Conservation (phyloP, 2,329 filamentous ascomycete genomes). For the Colletotrichum spinosum region DNA sequence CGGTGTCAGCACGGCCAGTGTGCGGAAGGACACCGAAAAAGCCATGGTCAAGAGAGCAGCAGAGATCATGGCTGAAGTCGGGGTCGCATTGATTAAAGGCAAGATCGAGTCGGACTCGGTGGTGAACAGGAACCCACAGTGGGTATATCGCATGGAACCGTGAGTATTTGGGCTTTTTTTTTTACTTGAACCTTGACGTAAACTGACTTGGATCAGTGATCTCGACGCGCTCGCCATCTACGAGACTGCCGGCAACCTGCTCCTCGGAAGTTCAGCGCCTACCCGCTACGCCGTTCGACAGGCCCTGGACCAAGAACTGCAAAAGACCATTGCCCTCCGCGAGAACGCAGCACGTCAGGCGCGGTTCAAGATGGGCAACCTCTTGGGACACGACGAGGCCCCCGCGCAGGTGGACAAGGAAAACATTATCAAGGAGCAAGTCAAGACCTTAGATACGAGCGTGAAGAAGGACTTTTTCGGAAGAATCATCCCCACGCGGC, state of each 20-base stretch:
- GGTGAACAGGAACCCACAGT: conserved; percentile 71
- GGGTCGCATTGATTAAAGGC: conserved; percentile 83
- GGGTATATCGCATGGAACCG: conserved; percentile 96
- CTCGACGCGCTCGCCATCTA: conserved; percentile 85
- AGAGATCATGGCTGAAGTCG: conserved; percentile 83
- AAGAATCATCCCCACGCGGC: conserved; percentile 66
- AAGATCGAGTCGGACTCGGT: conserved; percentile 78
- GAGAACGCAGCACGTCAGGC: conserved; percentile 75
- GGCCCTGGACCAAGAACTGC: conserved; percentile 91
- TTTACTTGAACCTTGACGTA: neutral
- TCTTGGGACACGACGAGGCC: conserved; percentile 36
- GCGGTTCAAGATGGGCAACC: conserved; percentile 64
- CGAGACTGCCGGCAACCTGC: conserved; percentile 70
- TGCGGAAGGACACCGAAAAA: conserved; percentile 88
- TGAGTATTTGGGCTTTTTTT: conserved; percentile 60
- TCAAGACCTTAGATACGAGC: conserved; percentile 47
- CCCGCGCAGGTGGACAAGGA: conserved; percentile 53
- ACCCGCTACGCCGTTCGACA: conserved; percentile 94
- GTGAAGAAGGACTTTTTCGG: conserved; percentile 90
- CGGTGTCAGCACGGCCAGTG: conserved; percentile 79
- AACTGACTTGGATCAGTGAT: conserved; percentile 54
- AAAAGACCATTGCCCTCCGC: conserved; percentile 75
- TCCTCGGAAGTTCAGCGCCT: conserved; percentile 71
- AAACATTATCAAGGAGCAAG: conserved; percentile 47
- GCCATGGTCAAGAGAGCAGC: conserved; percentile 83